These are phyloP conservation scores for Pleomassaria siparia DNA, from an alignment of 2,329 filamentous ascomycete species.

Conservation along the genomic window DNA sequence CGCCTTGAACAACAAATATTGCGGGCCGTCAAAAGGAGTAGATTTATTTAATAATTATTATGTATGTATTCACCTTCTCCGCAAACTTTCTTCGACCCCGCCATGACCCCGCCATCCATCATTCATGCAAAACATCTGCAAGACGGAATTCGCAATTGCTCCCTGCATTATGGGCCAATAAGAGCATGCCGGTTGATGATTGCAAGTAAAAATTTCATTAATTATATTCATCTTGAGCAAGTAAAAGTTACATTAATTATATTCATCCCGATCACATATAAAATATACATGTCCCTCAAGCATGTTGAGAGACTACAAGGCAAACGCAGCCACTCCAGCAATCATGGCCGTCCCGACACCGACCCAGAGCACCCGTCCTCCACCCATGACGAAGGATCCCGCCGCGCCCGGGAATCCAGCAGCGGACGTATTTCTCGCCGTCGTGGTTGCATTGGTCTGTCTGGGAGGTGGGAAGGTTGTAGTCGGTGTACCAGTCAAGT, in stretches of 20 bases:
- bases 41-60: too few species aligned
- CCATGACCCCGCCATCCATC: neutral
- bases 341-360: slow-evolving; percentile 17
- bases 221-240: too few species aligned
- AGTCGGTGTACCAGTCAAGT: slow-evolving; percentile 23
- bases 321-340: slow-evolving; percentile 22
- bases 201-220: too few species aligned
- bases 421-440: slow-evolving; percentile 1
- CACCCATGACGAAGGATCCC: slow-evolving; percentile 8
- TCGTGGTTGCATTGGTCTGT: slow-evolving; percentile 12
- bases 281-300: too few species aligned
- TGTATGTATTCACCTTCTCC: too few species aligned
- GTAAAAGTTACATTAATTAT: too few species aligned
- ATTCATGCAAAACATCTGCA: slow-evolving; percentile 9
- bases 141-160: slow-evolving; percentile 17
- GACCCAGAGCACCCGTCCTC: slow-evolving; percentile 17
- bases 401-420: slow-evolving; percentile 18
- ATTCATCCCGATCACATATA: too few species aligned
- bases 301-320: too few species aligned
- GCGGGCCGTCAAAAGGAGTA: too few species aligned
- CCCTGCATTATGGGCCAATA: slow-evolving; percentile 15
- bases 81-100: too few species aligned
- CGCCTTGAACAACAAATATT: too few species aligned
- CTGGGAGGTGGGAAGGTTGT: slow-evolving; percentile 22
- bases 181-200: neutral